Conservation (phyloP, 768 basidiomycete genomes). For the Leccinum imitatum region DNA sequence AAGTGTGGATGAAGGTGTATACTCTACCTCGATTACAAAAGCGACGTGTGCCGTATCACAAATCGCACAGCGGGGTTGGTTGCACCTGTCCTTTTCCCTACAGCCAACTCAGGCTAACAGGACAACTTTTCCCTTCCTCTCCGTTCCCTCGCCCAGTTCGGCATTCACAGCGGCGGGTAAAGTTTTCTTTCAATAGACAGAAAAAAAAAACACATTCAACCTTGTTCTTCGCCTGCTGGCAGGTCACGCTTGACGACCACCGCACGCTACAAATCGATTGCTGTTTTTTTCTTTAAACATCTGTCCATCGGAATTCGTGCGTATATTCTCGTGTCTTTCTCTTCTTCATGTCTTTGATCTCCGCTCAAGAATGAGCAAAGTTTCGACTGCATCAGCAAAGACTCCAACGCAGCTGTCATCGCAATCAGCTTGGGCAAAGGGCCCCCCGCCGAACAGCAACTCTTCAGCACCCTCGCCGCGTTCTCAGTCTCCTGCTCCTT, state of each 20-base stretch:
- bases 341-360: background rate
- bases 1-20: no score
- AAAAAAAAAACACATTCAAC: slow-evolving; percentile 42
- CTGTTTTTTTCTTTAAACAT: slow-evolving; percentile 47
- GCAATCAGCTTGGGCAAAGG: slow-evolving; percentile 90
- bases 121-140: slow-evolving; percentile 20
- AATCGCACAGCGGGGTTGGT: background rate
- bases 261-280: slow-evolving; percentile 59
- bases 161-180: slow-evolving; percentile 38
- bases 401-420: slow-evolving; percentile 69
- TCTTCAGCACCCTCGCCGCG: slow-evolving; percentile 60
- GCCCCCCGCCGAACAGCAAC: slow-evolving; percentile 65
- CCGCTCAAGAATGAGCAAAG: slow-evolving; percentile 85
- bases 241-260: slow-evolving; percentile 87
- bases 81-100: slow-evolving; percentile 39
- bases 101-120: slow-evolving; percentile 37
- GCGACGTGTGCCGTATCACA: no score
- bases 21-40: no score
- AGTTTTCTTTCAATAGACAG: slow-evolving; percentile 39
- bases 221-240: slow-evolving; percentile 83
- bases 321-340: slow-evolving; percentile 25
- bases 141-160: slow-evolving; percentile 31
- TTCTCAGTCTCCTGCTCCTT: slow-evolving; percentile 74
- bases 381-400: slow-evolving; percentile 72
- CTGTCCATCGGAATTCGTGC: slow-evolving; percentile 43